Evolutionary conservation across 257 asterid genomes (phyloP).

Genomic region (Mentha longifolia): DNA sequence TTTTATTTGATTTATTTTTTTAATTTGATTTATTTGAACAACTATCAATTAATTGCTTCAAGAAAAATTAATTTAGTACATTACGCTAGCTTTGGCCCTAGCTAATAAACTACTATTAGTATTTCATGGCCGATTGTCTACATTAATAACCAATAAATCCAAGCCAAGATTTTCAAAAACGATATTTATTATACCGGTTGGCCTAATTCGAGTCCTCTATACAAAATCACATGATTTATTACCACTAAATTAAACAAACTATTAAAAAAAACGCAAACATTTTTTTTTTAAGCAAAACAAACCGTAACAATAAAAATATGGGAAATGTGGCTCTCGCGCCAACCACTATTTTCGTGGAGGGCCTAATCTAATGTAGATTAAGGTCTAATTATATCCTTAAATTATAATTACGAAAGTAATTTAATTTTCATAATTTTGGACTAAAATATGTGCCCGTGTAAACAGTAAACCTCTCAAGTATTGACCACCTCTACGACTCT

Average conservation of each 20-base stretch:
- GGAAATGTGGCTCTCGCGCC: too few relatives aligned
- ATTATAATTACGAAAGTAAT: too few relatives aligned
- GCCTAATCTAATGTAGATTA: too few relatives aligned
- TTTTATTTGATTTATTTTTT: neutral
- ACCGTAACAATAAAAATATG: too few relatives aligned
- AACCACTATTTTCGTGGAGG: too few relatives aligned
- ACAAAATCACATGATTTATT: neutral
- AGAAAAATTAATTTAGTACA: neutral
- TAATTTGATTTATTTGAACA: neutral
- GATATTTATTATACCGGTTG: slow-evolving; percentile 12
- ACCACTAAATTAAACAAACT: neutral
- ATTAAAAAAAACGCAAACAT: slow-evolving; percentile 2
- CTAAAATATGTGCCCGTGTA: too few relatives aligned
- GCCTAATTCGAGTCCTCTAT: slow-evolving; percentile 23
- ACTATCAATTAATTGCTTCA: neutral
- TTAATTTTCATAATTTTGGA: too few relatives aligned
- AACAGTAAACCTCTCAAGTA: too few relatives aligned
- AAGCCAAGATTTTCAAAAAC: slow-evolving; percentile 15
- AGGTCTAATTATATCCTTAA: too few relatives aligned
- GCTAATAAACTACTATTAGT: neutral
- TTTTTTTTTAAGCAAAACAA: neutral
- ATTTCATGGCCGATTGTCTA: slow-evolving; percentile 21
- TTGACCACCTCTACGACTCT: too few relatives aligned
- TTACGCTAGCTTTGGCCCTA: slow-evolving; percentile 21
- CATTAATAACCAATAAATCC: slow-evolving; percentile 22